Evolutionary conservation across 2,329 filamentous ascomycete genomes (phyloP).

Genomic region (Alternaria sp.): DNA sequence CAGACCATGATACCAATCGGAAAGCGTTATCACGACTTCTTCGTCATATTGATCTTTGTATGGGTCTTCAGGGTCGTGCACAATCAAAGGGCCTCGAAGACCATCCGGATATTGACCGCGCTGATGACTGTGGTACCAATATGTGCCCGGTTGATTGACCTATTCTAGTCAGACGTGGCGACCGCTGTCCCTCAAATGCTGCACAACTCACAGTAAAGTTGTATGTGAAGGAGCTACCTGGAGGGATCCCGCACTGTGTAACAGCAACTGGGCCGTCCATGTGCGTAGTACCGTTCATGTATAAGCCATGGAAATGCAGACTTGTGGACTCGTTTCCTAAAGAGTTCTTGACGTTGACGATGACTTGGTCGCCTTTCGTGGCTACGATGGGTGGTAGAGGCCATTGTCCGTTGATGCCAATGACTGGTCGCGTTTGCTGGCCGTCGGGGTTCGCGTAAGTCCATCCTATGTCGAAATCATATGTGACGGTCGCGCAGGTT

Average conservation of each 20-base stretch:
- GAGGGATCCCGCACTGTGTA: slow-evolving; percentile 66
- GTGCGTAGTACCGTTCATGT: slow-evolving; percentile 75
- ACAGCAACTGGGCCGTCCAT: slow-evolving; percentile 77
- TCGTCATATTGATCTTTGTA: slow-evolving; percentile 63
- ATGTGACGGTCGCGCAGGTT: slow-evolving; percentile 52
- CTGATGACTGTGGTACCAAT: slow-evolving; percentile 75
- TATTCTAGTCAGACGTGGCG: slow-evolving; percentile 54
- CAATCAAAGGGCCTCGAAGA: slow-evolving; percentile 70
- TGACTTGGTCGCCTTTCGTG: slow-evolving; percentile 75
- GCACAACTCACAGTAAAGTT: slow-evolving; percentile 48
- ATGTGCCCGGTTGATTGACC: slow-evolving; percentile 63
- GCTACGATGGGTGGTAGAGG: slow-evolving; percentile 76
- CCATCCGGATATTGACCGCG: slow-evolving; percentile 71
- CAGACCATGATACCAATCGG: slow-evolving; percentile 75
- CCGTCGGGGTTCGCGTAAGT: slow-evolving; percentile 65
- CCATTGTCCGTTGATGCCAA: slow-evolving; percentile 78
- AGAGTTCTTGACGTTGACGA: slow-evolving; percentile 74
- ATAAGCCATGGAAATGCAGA: slow-evolving; percentile 81
- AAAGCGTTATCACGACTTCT: slow-evolving; percentile 72
- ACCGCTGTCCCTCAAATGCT: not conserved
- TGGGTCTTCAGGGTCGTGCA: slow-evolving; percentile 66
- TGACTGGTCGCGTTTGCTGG: slow-evolving; percentile 58
- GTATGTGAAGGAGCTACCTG: slow-evolving; percentile 71
- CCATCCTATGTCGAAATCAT: slow-evolving; percentile 65
- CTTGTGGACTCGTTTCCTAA: slow-evolving; percentile 70